Evolutionary conservation across 2,329 filamentous ascomycete genomes (phyloP).

Genomic region (Phyllosticta citrichinensis): DNA sequence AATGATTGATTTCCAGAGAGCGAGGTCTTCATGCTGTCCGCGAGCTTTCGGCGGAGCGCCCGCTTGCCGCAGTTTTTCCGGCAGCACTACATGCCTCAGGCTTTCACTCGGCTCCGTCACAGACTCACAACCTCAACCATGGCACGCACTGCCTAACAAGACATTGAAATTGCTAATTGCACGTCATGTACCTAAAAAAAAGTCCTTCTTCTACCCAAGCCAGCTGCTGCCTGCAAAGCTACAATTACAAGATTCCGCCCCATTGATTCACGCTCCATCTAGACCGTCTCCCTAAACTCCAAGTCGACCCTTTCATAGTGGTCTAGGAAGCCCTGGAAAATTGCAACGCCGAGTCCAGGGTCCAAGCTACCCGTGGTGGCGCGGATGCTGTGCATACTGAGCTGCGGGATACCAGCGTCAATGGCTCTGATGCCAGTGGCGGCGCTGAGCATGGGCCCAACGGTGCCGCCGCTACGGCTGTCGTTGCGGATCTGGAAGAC

Average conservation of each 20-base stretch:
- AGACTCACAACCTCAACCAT: no score
- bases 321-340: conserved; percentile 85
- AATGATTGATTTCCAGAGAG: not conserved
- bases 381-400: conserved; percentile 89
- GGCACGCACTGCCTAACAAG: not conserved
- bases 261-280: not conserved
- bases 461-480: conserved; percentile 77
- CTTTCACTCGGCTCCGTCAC: not conserved
- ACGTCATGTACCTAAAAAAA: not conserved
- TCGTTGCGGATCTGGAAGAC: conserved; percentile 95
- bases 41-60: not conserved
- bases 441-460: conserved; percentile 81
- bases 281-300: conserved; percentile 48
- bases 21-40: not conserved
- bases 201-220: not conserved
- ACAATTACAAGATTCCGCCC: no score
- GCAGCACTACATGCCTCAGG: not conserved
- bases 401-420: conserved; percentile 80
- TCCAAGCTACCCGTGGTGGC: conserved; percentile 80
- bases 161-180: not conserved
- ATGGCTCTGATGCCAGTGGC: conserved; percentile 72
- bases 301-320: conserved; percentile 74
- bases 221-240: not conserved
- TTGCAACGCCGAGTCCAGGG: conserved; percentile 75
- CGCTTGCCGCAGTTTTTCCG: not conserved